A percentile compares a stretch with the other conserved stretches of the same genome.
Evolutionary conservation across 2,329 filamentous ascomycete species (phyloP).

Genomic region (Colletotrichum sp.): DNA sequence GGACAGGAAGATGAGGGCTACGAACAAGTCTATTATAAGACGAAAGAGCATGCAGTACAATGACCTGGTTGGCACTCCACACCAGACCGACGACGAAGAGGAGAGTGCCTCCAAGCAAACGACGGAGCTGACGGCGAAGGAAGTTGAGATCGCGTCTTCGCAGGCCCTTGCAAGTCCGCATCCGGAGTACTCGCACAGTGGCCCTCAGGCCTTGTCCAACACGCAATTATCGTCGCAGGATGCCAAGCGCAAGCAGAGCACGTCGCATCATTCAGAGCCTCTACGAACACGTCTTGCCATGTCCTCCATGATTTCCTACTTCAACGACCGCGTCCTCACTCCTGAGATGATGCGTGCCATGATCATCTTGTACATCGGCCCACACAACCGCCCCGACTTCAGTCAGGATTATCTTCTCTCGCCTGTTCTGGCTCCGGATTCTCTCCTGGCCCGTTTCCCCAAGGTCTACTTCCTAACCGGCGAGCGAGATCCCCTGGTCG

Average conservation of each 20-base stretch:
- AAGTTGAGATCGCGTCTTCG: slow-evolving; percentile 12
- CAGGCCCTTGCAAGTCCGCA: slow-evolving; percentile 40
- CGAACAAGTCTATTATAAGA: slow-evolving; percentile 78
- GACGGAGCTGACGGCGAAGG: slow-evolving; percentile 22
- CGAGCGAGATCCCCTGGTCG: slow-evolving; percentile 92
- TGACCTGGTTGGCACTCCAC: slow-evolving; percentile 81
- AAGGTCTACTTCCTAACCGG: slow-evolving; percentile 95
- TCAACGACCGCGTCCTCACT: slow-evolving; percentile 91
- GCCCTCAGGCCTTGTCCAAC: slow-evolving; percentile 36
- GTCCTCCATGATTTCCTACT: slow-evolving; percentile 97
- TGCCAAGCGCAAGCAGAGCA: slow-evolving; percentile 23
- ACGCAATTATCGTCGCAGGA: neutral
- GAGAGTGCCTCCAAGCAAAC: slow-evolving; percentile 43
- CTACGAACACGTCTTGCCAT: slow-evolving; percentile 89
- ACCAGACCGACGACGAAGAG: slow-evolving; percentile 77
- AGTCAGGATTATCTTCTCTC: slow-evolving; percentile 89
- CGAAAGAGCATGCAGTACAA: slow-evolving; percentile 91
- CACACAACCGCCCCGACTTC: slow-evolving; percentile 92
- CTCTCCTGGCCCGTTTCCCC: slow-evolving; percentile 83
- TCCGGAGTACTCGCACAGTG: slow-evolving; percentile 56
- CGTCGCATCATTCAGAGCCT: slow-evolving; percentile 59
- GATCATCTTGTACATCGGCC: slow-evolving; percentile 97
- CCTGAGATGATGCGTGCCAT: slow-evolving; percentile 99
- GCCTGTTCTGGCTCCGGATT: slow-evolving; percentile 86
- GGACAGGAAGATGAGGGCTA: slow-evolving; percentile 77